Base-by-base conservation (phyloP, 2,329 filamentous ascomycete species). In the Cordyceps javanica region DNA sequence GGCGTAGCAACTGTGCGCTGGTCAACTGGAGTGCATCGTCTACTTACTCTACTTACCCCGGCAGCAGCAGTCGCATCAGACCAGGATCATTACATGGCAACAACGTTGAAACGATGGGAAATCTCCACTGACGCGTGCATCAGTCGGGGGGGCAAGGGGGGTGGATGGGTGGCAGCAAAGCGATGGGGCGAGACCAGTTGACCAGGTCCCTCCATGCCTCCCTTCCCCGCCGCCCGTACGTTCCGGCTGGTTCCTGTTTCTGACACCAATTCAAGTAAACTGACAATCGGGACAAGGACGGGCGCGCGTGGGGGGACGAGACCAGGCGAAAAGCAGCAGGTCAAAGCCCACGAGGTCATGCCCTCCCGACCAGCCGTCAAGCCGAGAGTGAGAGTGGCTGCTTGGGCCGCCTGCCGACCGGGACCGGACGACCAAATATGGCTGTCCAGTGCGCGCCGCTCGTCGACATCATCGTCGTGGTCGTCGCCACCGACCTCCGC, bases 271-370 rank as follows among this genome's bases (percentile, higher is more conserved):
- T 19, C 16, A 38, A n/a, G n/a, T n/a, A n/a, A n/a, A n/a, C n/a
- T n/a, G n/a, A n/a, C n/a, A n/a, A n/a, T n/a, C n/a, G n/a, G 10
- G 16, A 10, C 26, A n/a, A 38, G n/a, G 13, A 28, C n/a, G 30
- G 36, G 19, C 16, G 36, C 36, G n/a, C n/a, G n/a, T n/a, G n/a
- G n/a, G n/a, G 14, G 36, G 36, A 38, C 16, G 36, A 41, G 25
- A 49, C 51, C 51, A 54, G n/a, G 52, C 52, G 21, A 36, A 55
- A 55, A 55, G 41, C 30, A 55, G 41, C 36, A 55, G 52, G 52
- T 46, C 51, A 44, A 54, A 54, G 38, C 19, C 39, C 25, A 14
- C 36, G 25, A n/a, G 32, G 36, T 39, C 6, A 42, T 39, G 49
- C 21, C 10, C n/a, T 8, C 36, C 44, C 49, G 34, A 52, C 34